Evolutionary conservation across 306 rosid species (phyloP), one percentile per base, ranked within the genome.

Genomic region (Pyrus betulifolia): DNA sequence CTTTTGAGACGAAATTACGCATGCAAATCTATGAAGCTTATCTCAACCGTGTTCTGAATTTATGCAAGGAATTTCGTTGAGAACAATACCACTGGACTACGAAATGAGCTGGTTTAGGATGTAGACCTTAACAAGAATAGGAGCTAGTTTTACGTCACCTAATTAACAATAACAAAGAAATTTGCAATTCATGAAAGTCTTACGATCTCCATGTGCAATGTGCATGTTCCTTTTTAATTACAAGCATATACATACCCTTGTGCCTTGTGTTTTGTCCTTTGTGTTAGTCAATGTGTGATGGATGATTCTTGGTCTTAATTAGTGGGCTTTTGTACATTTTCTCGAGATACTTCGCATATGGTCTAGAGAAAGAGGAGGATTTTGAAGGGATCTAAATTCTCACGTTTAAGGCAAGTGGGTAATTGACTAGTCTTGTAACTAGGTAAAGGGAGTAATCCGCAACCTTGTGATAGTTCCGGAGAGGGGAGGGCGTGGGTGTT

Each of bases 261-360:
- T 33, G 27, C 18, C 28, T 11, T 65, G 58, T 9, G 40, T 51
- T 14, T 45, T 49, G 69, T 63, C 59, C 57, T 33, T 27, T 51
- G 6, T 8, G 52, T 18, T 38, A 45, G 73, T 70, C 73, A 76
- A 69, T 8, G 42, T 30, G 11, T 35, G 22, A 49, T 9, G 9
- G 42, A 9, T 25, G 71, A 69, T 28, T 10, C 17, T 61, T 30
- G 69, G 84, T 76, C 84, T 30, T 55, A n/a, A 6, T 13, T 64
- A 49, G 76, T 63, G 75, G 75, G 65, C 58, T 19, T 28, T 31
- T 15, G 17, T 65, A 28, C 45, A 44, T 64, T 65, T 65, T 72
- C 40, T 46, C 31, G 61, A 82, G 78, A 79, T 30, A 76, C 46
- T 67, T 59, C 81, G 77, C 81, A 35, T 72, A 35, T 72, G 78